A percentile compares a stretch with the other conserved stretches of the same genome.
Evolutionary conservation across 2,329 filamentous ascomycete species (phyloP).

Genomic region (Penicillium griseofulvum): DNA sequence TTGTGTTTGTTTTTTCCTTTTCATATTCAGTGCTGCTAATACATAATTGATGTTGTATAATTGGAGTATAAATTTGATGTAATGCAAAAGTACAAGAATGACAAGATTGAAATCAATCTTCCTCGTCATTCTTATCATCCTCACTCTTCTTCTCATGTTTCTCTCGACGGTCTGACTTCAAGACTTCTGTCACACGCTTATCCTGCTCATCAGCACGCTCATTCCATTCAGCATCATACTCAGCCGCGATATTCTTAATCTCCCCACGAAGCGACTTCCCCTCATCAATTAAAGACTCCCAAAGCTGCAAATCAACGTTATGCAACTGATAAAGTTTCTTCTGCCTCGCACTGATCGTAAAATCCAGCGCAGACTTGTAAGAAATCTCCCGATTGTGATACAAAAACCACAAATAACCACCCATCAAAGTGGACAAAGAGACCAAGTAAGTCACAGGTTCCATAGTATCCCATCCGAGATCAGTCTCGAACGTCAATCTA

Average conservation of each 20-base stretch:
- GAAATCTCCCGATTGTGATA: slow-evolving; percentile 88
- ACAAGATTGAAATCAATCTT: slow-evolving; percentile 20
- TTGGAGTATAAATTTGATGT: background rate
- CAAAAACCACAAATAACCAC: slow-evolving; percentile 89
- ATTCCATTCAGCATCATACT: slow-evolving; percentile 91
- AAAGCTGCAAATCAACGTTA: slow-evolving; percentile 72
- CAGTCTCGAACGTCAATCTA: slow-evolving; percentile 63
- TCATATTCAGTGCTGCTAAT: slow-evolving; percentile 2
- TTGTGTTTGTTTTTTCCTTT: background rate
- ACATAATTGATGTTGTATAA: background rate
- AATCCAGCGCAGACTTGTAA: slow-evolving; percentile 81
- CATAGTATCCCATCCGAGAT: slow-evolving; percentile 85
- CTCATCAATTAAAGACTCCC: slow-evolving; percentile 77
- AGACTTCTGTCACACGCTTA: slow-evolving; percentile 54
- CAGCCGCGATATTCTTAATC: slow-evolving; percentile 74
- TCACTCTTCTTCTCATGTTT: slow-evolving; percentile 35
- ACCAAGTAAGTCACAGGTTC: slow-evolving; percentile 88
- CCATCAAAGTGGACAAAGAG: slow-evolving; percentile 80
- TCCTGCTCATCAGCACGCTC: slow-evolving; percentile 70
- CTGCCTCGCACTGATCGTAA: slow-evolving; percentile 78
- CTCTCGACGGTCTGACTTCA: slow-evolving; percentile 50
- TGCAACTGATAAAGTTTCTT: slow-evolving; percentile 70
- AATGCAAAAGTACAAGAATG: slow-evolving; percentile 6
- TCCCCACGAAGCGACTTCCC: slow-evolving; percentile 74
- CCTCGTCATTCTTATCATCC: slow-evolving; percentile 23